Evolutionary conservation across 2,329 filamentous ascomycete genomes (phyloP).

Genomic region (Pseudocercospora pini-densiflorae): DNA sequence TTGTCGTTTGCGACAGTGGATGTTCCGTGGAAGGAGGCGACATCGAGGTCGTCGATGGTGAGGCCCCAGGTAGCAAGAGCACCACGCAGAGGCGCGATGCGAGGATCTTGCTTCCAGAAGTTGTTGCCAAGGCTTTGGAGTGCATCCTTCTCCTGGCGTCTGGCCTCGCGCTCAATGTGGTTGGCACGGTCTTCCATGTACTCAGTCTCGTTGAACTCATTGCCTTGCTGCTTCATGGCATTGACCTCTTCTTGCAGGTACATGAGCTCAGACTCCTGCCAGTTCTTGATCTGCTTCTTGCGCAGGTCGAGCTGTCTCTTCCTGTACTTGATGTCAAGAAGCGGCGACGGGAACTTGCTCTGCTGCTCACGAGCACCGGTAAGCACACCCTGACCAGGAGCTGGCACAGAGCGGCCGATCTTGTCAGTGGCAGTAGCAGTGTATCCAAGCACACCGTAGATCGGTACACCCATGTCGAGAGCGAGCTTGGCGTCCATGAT

Average conservation of each 20-base stretch:
- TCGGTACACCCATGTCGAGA: constrained; percentile 97
- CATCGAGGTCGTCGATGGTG: constrained; percentile 91
- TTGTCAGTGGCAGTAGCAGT: constrained; percentile 98
- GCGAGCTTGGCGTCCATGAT: constrained; percentile 98
- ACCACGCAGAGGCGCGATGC: constrained; percentile 93
- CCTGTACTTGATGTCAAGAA: constrained; percentile 97
- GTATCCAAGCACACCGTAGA: constrained; percentile 91
- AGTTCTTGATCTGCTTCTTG: constrained; percentile 91
- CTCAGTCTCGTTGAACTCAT: constrained; percentile 76
- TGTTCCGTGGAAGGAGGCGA: constrained; percentile 98
- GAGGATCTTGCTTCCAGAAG: constrained; percentile 97
- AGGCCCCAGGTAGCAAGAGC: constrained; percentile 97
- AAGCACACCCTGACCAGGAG: constrained; percentile 94
- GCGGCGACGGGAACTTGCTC: constrained; percentile 90
- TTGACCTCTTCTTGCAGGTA: constrained; percentile 91
- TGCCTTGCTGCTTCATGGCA: constrained; percentile 81
- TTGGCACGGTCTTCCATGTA: constrained; percentile 83
- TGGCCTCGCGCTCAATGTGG: constrained; percentile 87
- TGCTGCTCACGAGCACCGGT: constrained; percentile 91
- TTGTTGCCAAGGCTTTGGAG: constrained; percentile 93
- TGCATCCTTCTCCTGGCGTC: constrained; percentile 90
- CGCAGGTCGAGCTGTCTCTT: constrained; percentile 92
- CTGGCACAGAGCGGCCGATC: constrained; percentile 96
- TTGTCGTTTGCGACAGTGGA: constrained; percentile 99
- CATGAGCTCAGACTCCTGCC: constrained; percentile 93